phyloP scores from a whole-genome alignment of 441 rosid genomes.

The Erodium trifolium region DNA sequence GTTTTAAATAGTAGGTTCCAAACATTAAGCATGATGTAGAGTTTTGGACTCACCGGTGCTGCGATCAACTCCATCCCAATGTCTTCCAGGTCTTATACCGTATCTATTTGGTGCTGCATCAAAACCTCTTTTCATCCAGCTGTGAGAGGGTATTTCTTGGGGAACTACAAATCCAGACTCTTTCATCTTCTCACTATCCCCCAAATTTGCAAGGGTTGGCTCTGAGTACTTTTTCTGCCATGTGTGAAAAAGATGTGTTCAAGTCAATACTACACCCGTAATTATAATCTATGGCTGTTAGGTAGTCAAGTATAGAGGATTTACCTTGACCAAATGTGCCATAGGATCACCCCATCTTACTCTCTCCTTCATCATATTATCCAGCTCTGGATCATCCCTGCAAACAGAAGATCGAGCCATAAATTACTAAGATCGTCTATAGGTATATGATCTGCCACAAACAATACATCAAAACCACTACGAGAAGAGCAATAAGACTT shows the following conservation, averaged over 20 bases:
- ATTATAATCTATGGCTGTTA: neutral
- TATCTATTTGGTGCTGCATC: slow-evolving; percentile 79
- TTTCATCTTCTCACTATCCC: slow-evolving; percentile 79
- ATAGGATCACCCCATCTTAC: slow-evolving; percentile 87
- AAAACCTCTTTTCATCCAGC: slow-evolving; percentile 74
- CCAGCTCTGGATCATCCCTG: slow-evolving; percentile 92
- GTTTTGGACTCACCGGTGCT: slow-evolving; percentile 51
- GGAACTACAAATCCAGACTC: slow-evolving; percentile 83
- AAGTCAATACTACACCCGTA: slow-evolving; percentile 4
- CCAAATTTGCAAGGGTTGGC: slow-evolving; percentile 50
- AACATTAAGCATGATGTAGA: neutral
- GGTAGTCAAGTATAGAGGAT: neutral
- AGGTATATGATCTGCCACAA: neutral
- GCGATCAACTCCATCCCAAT: slow-evolving; percentile 96
- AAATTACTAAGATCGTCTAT: neutral
- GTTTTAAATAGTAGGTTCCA: neutral
- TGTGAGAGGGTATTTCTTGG: slow-evolving; percentile 66
- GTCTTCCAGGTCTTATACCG: slow-evolving; percentile 87
- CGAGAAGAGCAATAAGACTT: neutral
- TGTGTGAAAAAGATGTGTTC: slow-evolving; percentile 6
- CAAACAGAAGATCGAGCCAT: slow-evolving; percentile 15
- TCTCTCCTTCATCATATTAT: slow-evolving; percentile 61
- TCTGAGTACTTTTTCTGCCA: slow-evolving; percentile 50
- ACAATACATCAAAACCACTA: neutral
- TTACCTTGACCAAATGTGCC: slow-evolving; percentile 90